These are phyloP conservation scores for Penicillium sp. DNA, from an alignment of 2,329 filamentous ascomycete species.

Conservation along the genomic window DNA sequence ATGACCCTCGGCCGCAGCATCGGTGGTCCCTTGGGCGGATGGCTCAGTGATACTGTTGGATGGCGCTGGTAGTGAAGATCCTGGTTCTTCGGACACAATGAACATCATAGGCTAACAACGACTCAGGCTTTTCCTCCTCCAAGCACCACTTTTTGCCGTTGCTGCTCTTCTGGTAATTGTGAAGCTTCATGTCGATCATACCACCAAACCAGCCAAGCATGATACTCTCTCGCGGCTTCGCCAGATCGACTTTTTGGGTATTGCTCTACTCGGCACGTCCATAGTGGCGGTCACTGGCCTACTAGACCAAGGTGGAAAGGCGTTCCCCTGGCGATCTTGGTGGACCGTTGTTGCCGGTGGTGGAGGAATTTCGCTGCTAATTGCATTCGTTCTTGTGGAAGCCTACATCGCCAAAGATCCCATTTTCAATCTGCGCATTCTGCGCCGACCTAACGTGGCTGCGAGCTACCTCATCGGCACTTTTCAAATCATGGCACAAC, in stretches of 20 bases:
- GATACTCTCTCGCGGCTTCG: conserved; percentile 42
- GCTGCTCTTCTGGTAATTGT: conserved; percentile 48
- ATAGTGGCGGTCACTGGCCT: conserved; percentile 53
- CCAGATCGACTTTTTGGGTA: conserved; percentile 64
- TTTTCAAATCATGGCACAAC: conserved; percentile 61
- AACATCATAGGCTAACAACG: neutral
- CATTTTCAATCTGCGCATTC: conserved; percentile 42
- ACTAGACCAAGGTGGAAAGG: conserved; percentile 55
- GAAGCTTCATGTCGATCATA: conserved; percentile 41
- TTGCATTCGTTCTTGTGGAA: conserved; percentile 38
- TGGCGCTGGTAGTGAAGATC: conserved; percentile 61
- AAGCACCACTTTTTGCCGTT: conserved; percentile 32
- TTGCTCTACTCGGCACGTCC: conserved; percentile 49
- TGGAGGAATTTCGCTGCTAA: conserved; percentile 18
- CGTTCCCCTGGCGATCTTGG: conserved; percentile 39
- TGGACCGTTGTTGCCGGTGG: conserved; percentile 24
- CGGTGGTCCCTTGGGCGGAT: conserved; percentile 63
- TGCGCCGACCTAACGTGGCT: conserved; percentile 36
- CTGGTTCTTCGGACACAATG: fast-evolving
- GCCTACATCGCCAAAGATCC: conserved; percentile 38
- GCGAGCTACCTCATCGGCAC: conserved; percentile 49
- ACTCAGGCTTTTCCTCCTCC: conserved; percentile 35
- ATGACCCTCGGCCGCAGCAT: conserved; percentile 55
- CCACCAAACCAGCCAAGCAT: neutral
- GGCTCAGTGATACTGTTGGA: conserved; percentile 63